Evolutionary conservation across 2,329 filamentous ascomycete genomes (phyloP).

Genomic region (Arachnomyces sp.): DNA sequence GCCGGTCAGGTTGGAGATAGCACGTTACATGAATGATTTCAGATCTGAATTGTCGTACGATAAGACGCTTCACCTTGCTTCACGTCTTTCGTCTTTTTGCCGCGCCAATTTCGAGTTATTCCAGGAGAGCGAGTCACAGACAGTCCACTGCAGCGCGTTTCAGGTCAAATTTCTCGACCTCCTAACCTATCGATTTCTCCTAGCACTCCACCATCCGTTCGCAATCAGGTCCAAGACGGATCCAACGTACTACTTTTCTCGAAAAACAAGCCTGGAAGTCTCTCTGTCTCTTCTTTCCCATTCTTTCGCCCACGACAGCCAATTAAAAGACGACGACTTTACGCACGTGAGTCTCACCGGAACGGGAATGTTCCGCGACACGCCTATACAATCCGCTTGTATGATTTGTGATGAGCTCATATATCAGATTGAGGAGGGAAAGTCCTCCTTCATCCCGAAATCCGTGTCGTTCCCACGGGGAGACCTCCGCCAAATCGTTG

Average conservation of each 20-base stretch:
- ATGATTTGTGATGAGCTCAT: conserved; percentile 8
- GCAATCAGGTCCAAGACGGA: conserved; percentile 5
- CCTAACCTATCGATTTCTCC: conserved; percentile 9
- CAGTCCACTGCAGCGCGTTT: conserved; percentile 1
- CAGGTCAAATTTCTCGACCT: conserved; percentile 8
- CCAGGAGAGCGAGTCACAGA: background rate
- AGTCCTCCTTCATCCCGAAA: conserved; percentile 2
- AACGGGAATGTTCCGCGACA: conserved; percentile 6
- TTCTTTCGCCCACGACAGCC: background rate
- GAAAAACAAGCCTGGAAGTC: conserved; percentile 7
- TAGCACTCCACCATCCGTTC: conserved; percentile 10
- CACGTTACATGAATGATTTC: conserved; percentile 42
- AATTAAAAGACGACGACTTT: conserved; percentile 4
- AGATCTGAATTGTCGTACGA: conserved; percentile 38
- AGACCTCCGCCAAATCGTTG: conserved; percentile 5
- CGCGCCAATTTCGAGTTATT: conserved; percentile 1
- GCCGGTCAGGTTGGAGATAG: conserved; percentile 36
- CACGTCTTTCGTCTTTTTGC: conserved; percentile 30
- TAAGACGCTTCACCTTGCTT: conserved; percentile 40
- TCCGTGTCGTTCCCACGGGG: conserved; percentile 4
- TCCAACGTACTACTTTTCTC: conserved; percentile 8
- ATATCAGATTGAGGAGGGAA: conserved; percentile 8
- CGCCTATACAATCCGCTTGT: conserved; percentile 5
- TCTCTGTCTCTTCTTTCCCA: conserved; percentile 5
- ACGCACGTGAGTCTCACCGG: conserved; percentile 4